These are phyloP conservation scores for Penicillium cosmopolitanum DNA, from an alignment of 495 filamentous ascomycete genomes.

Conservation along the genomic window DNA sequence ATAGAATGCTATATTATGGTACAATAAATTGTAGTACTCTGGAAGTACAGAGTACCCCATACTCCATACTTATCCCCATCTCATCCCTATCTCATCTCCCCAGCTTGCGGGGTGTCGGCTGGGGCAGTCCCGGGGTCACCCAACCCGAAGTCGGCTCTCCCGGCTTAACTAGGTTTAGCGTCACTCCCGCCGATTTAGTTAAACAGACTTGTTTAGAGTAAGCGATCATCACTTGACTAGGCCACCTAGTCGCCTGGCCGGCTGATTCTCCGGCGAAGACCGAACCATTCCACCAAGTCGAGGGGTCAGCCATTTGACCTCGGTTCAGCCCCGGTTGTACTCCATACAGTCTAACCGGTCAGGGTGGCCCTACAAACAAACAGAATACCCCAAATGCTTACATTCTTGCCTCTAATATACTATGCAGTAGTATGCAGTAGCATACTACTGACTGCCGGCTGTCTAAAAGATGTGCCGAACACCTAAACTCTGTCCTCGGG, in stretches of 20 bases:
- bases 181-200: not conserved
- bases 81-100: not conserved
- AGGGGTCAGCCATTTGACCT: slow-evolving; percentile 3
- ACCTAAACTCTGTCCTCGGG: not conserved
- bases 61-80: not conserved
- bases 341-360: not conserved
- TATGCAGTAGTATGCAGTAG: not conserved
- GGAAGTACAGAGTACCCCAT: not conserved
- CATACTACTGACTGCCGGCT: not conserved
- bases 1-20: not conserved
- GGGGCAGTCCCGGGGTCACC: slow-evolving; percentile 19
- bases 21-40: not conserved
- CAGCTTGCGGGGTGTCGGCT: slow-evolving; percentile 14
- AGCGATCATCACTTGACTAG: too few species aligned
- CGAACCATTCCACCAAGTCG: not conserved
- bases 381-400: not conserved
- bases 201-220: too few species aligned
- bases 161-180: slow-evolving; percentile 6
- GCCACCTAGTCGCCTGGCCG: too few species aligned
- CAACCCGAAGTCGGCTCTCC: slow-evolving; percentile 19
- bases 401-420: not conserved
- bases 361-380: not conserved
- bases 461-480: not conserved
- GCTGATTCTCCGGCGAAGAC: not conserved
- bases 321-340: not conserved